Evolutionary conservation across 345 rosid genomes (phyloP).

Genomic region (Dipteronia dyeriana): DNA sequence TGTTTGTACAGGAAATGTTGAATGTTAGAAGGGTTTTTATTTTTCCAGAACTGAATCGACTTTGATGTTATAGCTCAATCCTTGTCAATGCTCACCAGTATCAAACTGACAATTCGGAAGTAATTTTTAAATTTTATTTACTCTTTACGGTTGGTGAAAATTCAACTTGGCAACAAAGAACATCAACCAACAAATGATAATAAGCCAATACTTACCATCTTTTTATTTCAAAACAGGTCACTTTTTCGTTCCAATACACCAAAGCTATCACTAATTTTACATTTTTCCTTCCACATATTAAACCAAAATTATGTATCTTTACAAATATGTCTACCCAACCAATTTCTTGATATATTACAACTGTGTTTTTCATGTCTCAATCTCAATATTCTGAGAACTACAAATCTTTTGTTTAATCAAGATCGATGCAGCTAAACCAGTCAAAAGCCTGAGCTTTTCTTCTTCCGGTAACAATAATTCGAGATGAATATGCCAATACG

Average conservation of each 20-base stretch:
- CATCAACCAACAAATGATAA: background rate
- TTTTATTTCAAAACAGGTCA: constrained; percentile 19
- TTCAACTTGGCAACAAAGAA: constrained; percentile 8
- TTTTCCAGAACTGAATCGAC: background rate
- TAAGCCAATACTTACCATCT: background rate
- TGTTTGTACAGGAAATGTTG: background rate
- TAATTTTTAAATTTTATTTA: no score
- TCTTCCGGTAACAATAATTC: constrained; percentile 4
- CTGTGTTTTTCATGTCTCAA: constrained; percentile 25
- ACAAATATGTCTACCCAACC: constrained; percentile 32
- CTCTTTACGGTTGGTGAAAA: background rate
- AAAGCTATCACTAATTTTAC: constrained; percentile 26
- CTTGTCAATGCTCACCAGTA: background rate
- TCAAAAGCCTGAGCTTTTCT: background rate
- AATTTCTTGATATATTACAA: constrained; percentile 34
- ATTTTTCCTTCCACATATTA: constrained; percentile 25
- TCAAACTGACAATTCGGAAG: no score
- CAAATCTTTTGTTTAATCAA: constrained; percentile 6
- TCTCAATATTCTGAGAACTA: constrained; percentile 21
- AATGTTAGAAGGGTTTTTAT: background rate
- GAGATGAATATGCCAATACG: constrained; percentile 4
- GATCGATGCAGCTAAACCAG: constrained; percentile 10
- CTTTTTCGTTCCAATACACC: background rate
- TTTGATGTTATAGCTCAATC: background rate
- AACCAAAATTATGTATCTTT: constrained; percentile 31